Evolutionary conservation across 345 rosid genomes (phyloP).

Genomic region (Eucalyptus fibrosa): DNA sequence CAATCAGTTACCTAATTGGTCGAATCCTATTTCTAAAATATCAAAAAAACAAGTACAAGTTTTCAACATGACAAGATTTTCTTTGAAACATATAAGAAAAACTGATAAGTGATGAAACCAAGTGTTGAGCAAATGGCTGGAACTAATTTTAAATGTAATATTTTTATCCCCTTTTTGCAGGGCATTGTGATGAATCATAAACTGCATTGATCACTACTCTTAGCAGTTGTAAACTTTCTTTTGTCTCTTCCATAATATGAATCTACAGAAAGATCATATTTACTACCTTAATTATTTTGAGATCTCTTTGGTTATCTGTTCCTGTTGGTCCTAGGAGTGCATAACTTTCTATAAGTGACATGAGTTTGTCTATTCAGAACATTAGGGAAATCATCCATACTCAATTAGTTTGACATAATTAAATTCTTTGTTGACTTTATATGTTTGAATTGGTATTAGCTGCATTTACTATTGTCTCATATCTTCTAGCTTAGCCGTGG

Average conservation of each 20-base stretch:
- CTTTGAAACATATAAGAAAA: not conserved
- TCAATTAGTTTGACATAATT: not conserved
- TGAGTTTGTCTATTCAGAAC: not conserved
- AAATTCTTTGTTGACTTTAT: not conserved
- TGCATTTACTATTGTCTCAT: slow-evolving; percentile 1
- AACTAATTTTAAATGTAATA: not conserved
- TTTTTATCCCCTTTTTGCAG: not conserved
- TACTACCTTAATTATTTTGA: not conserved
- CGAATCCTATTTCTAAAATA: not conserved
- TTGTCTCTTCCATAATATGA: not conserved
- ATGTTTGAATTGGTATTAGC: not conserved
- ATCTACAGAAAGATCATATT: not conserved
- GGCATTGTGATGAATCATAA: not conserved
- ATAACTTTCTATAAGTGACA: not conserved
- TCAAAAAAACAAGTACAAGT: not conserved
- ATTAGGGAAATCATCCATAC: not conserved
- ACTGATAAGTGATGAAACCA: not conserved
- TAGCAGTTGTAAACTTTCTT: not conserved
- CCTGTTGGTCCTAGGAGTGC: not conserved
- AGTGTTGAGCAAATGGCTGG: not conserved
- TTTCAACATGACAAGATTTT: not conserved
- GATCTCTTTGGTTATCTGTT: not conserved
- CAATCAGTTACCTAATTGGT: not conserved
- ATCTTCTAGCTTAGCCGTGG: slow-evolving; percentile 74
- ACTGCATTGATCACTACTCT: not conserved